Conservation (phyloP, 805 yeast genomes). For the Zygotorulaspora florentina region DNA sequence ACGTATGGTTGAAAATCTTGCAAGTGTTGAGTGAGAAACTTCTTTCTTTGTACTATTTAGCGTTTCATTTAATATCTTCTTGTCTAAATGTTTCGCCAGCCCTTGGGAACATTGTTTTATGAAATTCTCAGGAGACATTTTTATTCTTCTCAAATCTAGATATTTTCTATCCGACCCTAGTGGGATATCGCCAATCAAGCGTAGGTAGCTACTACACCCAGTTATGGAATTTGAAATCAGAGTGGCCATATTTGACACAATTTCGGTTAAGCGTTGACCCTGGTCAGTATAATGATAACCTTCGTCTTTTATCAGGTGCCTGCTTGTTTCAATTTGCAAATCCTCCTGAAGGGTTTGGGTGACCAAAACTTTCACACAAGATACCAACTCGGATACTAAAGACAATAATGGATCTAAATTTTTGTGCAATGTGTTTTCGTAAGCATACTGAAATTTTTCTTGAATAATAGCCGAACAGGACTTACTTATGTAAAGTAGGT, state of each 20-base stretch:
- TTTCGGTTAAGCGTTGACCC: slow-evolving; percentile 59
- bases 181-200: slow-evolving; percentile 62
- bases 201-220: slow-evolving; percentile 49
- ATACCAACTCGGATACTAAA: slow-evolving; percentile 59
- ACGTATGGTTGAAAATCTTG: slow-evolving; percentile 37
- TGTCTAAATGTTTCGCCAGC: slow-evolving; percentile 42
- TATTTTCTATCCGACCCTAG: slow-evolving; percentile 56
- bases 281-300: slow-evolving; percentile 57
- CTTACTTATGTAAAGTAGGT: slow-evolving; percentile 57
- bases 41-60: slow-evolving; percentile 8
- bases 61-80: slow-evolving; percentile 28
- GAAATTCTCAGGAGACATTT: slow-evolving; percentile 57
- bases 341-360: slow-evolving; percentile 48
- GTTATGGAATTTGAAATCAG: slow-evolving; percentile 47
- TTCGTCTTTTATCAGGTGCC: slow-evolving; percentile 28
- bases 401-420: slow-evolving; percentile 56
- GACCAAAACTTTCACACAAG: slow-evolving; percentile 60
- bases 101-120: slow-evolving; percentile 59
- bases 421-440: slow-evolving; percentile 33
- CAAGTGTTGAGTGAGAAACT: slow-evolving; percentile 10
- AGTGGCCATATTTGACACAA: slow-evolving; percentile 57
- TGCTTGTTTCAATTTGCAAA: slow-evolving; percentile 17
- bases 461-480: slow-evolving; percentile 39
- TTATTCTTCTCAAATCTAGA: slow-evolving; percentile 57
- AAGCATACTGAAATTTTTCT: slow-evolving; percentile 27